Base-by-base conservation (phyloP, 208 protist species). In the Acanthamoeba sp. region DNA sequence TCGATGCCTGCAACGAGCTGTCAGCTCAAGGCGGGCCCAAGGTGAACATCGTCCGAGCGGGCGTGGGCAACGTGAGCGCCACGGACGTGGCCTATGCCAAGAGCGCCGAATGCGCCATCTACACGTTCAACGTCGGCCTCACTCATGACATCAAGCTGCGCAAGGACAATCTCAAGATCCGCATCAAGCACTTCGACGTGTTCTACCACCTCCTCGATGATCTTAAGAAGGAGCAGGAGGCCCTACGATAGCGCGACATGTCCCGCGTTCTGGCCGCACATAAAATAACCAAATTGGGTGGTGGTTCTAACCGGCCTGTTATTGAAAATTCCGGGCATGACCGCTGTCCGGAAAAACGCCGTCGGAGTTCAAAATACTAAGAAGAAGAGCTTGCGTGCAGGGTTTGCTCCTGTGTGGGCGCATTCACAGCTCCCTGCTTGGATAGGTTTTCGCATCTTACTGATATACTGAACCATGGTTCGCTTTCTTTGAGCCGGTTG, bases 201-300 rank as follows among this genome's bases (percentile, higher is more conserved):
- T 94, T 94, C 40, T 94, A 94, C 38, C 90, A 94, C 48, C 45
- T 94, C 9, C 71, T 94, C 32, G 90, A 78, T 55, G 90, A 94
- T 7, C 62, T 94, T 10, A 80, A 94, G 69, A 94, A 76, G 69
- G 90, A 94, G 32, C 62, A 94, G 40, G 90, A 78, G 24, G 48
- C 16, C 27, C 34, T 94, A 20, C 76, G 45, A 12, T 85, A 45
- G 64, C 20, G 14, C 7, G 5, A 16, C 22, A 3, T 20, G 7
- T 76, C 10, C 66, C 5, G 66, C n/a, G 0, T 18, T 36, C 24
- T 7, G 36, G 18, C 45, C 10, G 45, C 45, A 50, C 45, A 50
- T n/a, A n/a, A n/a, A n/a, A n/a, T n/a, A n/a, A n/a, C n/a, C n/a
- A n/a, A n/a, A n/a, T n/a, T n/a, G n/a, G n/a, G n/a, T n/a, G n/a